Conservation (phyloP, 345 rosid species). For the Salix caprea region DNA sequence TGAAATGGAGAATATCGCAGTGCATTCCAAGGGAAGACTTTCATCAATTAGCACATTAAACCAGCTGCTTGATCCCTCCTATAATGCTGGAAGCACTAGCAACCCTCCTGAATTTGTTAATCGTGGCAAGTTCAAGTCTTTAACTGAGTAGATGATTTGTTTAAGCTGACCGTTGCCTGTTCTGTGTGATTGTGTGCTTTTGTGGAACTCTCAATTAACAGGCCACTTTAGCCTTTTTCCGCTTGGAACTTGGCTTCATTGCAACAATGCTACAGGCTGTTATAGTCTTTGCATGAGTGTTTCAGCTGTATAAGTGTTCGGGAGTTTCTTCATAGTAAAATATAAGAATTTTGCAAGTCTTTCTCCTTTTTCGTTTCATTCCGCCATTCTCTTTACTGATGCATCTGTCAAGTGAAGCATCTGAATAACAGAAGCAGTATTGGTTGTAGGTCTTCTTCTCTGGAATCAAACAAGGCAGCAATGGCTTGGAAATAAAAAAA, state of each 20-base stretch:
- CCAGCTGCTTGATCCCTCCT: slow-evolving; percentile 39
- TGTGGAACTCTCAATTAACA: not conserved
- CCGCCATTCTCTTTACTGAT: not conserved
- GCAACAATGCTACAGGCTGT: not conserved
- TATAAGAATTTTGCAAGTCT: not conserved
- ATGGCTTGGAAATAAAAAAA: slow-evolving; percentile 54
- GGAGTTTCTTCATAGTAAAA: not conserved
- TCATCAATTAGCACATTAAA: slow-evolving; percentile 53
- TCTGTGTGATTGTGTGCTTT: not conserved
- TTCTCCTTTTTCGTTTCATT: not conserved
- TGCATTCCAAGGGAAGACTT: slow-evolving; percentile 57
- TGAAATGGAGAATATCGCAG: slow-evolving; percentile 53
- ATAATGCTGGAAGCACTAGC: slow-evolving; percentile 43
- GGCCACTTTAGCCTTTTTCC: not conserved
- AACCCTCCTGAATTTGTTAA: slow-evolving; percentile 64
- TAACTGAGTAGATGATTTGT: not conserved
- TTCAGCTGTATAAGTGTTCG: not conserved
- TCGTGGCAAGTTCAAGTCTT: slow-evolving; percentile 44
- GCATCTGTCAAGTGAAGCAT: slow-evolving; percentile 7
- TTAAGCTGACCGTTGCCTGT: not conserved
- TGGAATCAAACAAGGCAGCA: slow-evolving; percentile 75
- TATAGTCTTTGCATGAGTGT: not conserved
- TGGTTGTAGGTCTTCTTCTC: slow-evolving; percentile 49
- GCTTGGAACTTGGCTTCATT: not conserved
- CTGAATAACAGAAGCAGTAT: slow-evolving; percentile 4